Evolutionary conservation across 345 rosid genomes (phyloP).

Genomic region (Geranium brycei): DNA sequence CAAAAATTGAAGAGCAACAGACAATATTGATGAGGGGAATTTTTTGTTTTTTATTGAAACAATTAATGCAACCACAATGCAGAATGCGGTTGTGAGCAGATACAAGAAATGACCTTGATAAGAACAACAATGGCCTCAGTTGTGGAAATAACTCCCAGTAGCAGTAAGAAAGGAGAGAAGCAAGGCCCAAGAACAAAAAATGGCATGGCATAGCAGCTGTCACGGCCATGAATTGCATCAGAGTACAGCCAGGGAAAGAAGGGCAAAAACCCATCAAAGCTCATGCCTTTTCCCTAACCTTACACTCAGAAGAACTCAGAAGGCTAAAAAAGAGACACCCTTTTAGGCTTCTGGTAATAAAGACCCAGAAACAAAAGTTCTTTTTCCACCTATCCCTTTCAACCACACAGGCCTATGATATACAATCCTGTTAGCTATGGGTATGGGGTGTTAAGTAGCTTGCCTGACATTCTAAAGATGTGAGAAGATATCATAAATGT

Average conservation of each 20-base stretch:
- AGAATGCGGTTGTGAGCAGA: conserved; percentile 3
- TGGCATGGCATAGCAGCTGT: conserved; percentile 26
- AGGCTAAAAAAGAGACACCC: conserved; percentile 14
- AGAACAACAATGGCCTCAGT: conserved; percentile 15
- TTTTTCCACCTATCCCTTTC: conserved; percentile 1
- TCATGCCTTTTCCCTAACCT: conserved; percentile 8
- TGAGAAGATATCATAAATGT: conserved; percentile 15
- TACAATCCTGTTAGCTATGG: neutral
- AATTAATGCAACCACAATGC: conserved; percentile 5
- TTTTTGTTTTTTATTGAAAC: neutral
- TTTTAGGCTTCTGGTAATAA: conserved; percentile 18
- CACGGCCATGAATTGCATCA: conserved; percentile 30
- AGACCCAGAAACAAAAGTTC: conserved; percentile 14
- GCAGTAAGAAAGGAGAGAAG: conserved; percentile 16
- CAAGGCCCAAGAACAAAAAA: conserved; percentile 25
- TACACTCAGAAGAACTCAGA: conserved; percentile 1
- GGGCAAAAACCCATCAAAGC: conserved; percentile 29
- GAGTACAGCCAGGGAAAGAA: conserved; percentile 20
- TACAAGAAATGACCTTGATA: conserved; percentile 7
- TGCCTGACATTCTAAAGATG: conserved; percentile 41
- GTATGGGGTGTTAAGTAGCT: conserved; percentile 12
- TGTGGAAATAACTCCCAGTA: conserved; percentile 29
- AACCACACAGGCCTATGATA: conserved; percentile 23
- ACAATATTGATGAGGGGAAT: neutral
- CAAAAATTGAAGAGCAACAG: conserved; percentile 10